Base-by-base conservation (phyloP, 106 monocot species). In the Ottelia alismoides region DNA sequence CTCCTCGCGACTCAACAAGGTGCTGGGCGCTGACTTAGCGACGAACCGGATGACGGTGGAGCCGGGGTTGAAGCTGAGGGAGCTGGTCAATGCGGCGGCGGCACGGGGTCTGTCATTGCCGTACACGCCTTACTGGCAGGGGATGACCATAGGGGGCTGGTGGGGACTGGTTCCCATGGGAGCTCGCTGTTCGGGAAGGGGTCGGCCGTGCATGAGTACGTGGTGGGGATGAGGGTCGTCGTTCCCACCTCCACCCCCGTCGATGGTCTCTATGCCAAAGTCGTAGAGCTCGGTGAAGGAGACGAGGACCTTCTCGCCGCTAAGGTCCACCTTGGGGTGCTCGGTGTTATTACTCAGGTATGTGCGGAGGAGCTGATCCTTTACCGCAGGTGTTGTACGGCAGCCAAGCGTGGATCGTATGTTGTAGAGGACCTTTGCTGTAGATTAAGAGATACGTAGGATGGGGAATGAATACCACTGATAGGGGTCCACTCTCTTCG, bases 141-240 rank as follows among this genome's bases (percentile, higher is more conserved):
- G 66, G 6, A 31, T 66, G 27, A 48, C 66, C 16, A 27, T 66
- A 7, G 66, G 66, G 66, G 66, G 10, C 26, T 65, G 54, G 44
- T 65, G 16, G 53, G 12, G 11, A 65, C 65, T 4, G 65, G 54
- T 2, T 43, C 66, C 5, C 66, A 66, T 19, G 66, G 66, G 28
- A 66, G 66, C 66, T 66, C 66, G 16, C 17, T 66, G 49, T 66
- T 56, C 49, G 66, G 49, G 10, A 66, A 66, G n/a, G 66, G 66
- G 11, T 56, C 56, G 22, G 66, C 66, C 22, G 56, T 66, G 22
- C 66, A 66, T 22, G 66, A 66, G 53, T 52, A 54, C 31, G 61
- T 69, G 18, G 69, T 61, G 20, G 61, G 61, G 16, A 35, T 69
- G 53, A 52, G 53, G 61, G 14, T 69, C 20, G 61, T 61, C 5